Evolutionary conservation across 768 basidiomycete genomes (phyloP).

Genomic region (Rhodotorula taiwanensis): DNA sequence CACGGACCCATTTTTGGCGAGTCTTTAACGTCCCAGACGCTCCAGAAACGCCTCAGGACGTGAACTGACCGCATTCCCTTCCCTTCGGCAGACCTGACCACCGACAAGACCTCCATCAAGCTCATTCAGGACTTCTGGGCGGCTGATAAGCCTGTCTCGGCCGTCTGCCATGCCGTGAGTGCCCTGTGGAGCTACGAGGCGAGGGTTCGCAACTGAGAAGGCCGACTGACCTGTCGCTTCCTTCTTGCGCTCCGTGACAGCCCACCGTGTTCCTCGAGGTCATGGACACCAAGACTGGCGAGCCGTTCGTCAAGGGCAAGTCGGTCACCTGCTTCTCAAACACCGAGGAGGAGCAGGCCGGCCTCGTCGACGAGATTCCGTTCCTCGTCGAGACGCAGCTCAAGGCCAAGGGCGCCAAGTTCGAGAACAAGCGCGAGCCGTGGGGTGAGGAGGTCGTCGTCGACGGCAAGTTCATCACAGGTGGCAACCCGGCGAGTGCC

Average conservation of each 20-base stretch:
- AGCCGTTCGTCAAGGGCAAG: conserved; percentile 45
- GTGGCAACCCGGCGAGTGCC: conserved; percentile 69
- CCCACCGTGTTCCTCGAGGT: conserved; percentile 50
- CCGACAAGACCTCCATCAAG: conserved; percentile 4
- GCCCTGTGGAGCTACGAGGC: no score
- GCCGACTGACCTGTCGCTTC: not conserved
- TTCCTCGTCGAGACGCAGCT: conserved; percentile 68
- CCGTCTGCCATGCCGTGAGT: conserved; percentile 60
- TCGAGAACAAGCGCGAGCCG: conserved; percentile 54
- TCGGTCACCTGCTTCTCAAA: conserved; percentile 66
- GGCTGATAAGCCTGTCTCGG: conserved; percentile 59
- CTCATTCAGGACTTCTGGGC: conserved; percentile 48
- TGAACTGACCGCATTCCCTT: conserved; percentile 49
- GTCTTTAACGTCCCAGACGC: conserved; percentile 46
- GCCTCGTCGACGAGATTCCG: conserved; percentile 52
- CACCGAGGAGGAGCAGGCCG: conserved; percentile 55
- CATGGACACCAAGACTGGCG: conserved; percentile 10
- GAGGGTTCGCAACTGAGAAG: not conserved
- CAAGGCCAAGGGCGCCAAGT: conserved; percentile 59
- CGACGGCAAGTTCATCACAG: conserved; percentile 52
- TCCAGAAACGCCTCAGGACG: conserved; percentile 44
- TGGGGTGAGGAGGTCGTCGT: conserved; percentile 60
- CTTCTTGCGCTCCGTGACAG: no score
- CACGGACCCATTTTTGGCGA: conserved; percentile 63
- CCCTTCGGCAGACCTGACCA: not conserved